A percentile compares a stretch with the other conserved stretches of the same genome.
These are phyloP conservation scores for Acrocalymma vagum DNA, from an alignment of 2,329 filamentous ascomycete genomes.

Conservation along the genomic window DNA sequence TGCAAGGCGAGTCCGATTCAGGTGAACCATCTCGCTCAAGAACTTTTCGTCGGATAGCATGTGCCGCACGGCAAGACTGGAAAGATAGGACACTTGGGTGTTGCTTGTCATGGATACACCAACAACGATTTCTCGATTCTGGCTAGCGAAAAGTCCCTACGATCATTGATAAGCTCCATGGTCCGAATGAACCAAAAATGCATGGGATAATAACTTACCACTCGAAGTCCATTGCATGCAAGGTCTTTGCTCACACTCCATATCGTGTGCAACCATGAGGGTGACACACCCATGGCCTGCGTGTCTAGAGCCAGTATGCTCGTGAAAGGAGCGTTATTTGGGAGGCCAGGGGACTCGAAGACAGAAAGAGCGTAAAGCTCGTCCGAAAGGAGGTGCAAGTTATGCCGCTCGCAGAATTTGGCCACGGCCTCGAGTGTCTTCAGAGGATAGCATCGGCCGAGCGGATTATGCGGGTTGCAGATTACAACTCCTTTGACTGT, in stretches of 20 bases:
- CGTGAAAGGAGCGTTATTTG: slow-evolving; percentile 21
- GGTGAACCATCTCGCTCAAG: slow-evolving; percentile 29
- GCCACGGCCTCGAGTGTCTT: slow-evolving; percentile 28
- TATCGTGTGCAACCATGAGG: slow-evolving; percentile 36
- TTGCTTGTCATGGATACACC: too few species aligned
- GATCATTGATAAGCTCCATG: not conserved
- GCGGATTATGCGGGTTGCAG: slow-evolving; percentile 56
- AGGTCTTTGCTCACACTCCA: slow-evolving; percentile 47
- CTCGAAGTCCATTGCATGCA: slow-evolving; percentile 40
- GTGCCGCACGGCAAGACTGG: too few species aligned
- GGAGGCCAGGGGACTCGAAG: slow-evolving; percentile 26
- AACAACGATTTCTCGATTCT: too few species aligned
- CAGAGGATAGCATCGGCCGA: slow-evolving; percentile 38
- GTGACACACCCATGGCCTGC: slow-evolving; percentile 14
- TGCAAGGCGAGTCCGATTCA: slow-evolving; percentile 25
- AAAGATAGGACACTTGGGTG: too few species aligned
- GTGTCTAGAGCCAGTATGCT: slow-evolving; percentile 32
- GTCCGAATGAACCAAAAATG: not conserved
- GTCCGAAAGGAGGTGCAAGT: slow-evolving; percentile 44
- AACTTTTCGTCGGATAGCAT: slow-evolving; percentile 24
- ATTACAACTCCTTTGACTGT: slow-evolving; percentile 49
- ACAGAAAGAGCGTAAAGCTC: slow-evolving; percentile 48
- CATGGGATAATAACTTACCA: slow-evolving; percentile 23
- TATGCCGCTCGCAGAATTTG: slow-evolving; percentile 36
- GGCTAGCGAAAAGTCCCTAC: slow-evolving; percentile 14